Base-by-base conservation (phyloP, 768 basidiomycete genomes). In the Lentinula guzmanii region DNA sequence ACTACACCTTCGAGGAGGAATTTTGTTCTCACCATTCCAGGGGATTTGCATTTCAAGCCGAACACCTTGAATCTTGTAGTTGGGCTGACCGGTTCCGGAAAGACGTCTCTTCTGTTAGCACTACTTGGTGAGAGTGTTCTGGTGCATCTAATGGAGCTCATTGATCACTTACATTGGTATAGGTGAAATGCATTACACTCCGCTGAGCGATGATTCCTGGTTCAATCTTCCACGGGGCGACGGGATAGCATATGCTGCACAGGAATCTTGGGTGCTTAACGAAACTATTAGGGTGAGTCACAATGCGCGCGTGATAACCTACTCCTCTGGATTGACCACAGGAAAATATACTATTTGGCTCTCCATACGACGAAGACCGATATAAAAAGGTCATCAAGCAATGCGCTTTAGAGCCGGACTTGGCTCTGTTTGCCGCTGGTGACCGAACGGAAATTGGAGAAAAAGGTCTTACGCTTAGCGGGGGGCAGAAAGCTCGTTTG, bases 221-320 rank as follows among this genome's bases (percentile, higher is more conserved):
- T 89, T 80, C 71, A 84, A 82, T 63, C 80, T 93, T 4, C 91
- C 91, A n/a, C 76, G 90, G 2, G 73, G 73, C 3, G 78, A 79
- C 1, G 90, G 91, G 4, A 79, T 95, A 42, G 85, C 90, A 2
- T 93, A 90, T 69, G 89, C 88, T 6, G 87, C 88, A 4, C 92
- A 95, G 70, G 90, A 92, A 68, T 85, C 89, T 3, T 95, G 91
- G 91, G 86, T 93, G 2, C 82, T 87, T 69, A 92, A 91, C 64
- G 88, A 87, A 62, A 91, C 89, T 0, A 89, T 91, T 58, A 78
- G 74, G 69, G 86, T 85, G 34, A 48, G 61, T 58, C 18, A 10
- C 11, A 18, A 13, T n/a, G 15, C 15, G 5, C 37, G 37, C 21
- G 18, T 24, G 4, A 41, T 41, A 11, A 39, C 13, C 2, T 39